Conservation (phyloP, 1,284 basidiomycete species). For the Flammula alnicola region DNA sequence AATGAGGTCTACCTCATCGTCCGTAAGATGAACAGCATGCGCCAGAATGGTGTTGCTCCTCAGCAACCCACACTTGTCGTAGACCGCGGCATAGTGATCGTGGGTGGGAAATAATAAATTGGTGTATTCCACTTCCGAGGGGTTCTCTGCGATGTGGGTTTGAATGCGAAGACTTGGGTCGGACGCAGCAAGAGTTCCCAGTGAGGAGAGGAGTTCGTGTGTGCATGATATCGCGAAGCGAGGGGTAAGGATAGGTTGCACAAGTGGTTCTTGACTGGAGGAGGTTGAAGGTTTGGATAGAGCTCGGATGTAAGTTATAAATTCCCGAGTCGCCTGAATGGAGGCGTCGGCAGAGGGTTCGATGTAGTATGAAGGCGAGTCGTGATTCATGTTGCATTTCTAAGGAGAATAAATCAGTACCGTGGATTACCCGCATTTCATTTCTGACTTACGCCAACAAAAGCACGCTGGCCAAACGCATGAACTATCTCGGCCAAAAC, state of each 20-base stretch:
- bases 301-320: slow-evolving; percentile 73
- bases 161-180: slow-evolving; percentile 79
- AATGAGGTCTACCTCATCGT: slow-evolving; percentile 78
- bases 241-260: slow-evolving; percentile 92
- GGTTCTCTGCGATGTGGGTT: slow-evolving; percentile 93
- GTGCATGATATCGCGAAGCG: slow-evolving; percentile 96
- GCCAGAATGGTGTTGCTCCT: slow-evolving; percentile 85
- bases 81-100: slow-evolving; percentile 76
- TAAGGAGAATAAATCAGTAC: slow-evolving; percentile 32
- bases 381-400: slow-evolving; percentile 96
- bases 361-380: slow-evolving; percentile 74
- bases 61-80: slow-evolving; percentile 82
- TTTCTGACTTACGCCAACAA: slow-evolving; percentile 33
- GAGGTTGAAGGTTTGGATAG: slow-evolving; percentile 42
- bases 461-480: slow-evolving; percentile 73
- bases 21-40: slow-evolving; percentile 85
- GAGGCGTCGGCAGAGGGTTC: slow-evolving; percentile 68
- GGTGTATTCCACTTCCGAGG: slow-evolving; percentile 73
- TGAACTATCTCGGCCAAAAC: slow-evolving; percentile 80
- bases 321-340: slow-evolving; percentile 60
- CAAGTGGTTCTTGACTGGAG: slow-evolving; percentile 51
- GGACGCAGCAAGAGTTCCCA: slow-evolving; percentile 63
- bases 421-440: background rate
- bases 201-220: slow-evolving; percentile 63
- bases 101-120: slow-evolving; percentile 66